Conservation (phyloP, 1,139 yeast genomes). For the Nakaseomyces uthaithaninus region DNA sequence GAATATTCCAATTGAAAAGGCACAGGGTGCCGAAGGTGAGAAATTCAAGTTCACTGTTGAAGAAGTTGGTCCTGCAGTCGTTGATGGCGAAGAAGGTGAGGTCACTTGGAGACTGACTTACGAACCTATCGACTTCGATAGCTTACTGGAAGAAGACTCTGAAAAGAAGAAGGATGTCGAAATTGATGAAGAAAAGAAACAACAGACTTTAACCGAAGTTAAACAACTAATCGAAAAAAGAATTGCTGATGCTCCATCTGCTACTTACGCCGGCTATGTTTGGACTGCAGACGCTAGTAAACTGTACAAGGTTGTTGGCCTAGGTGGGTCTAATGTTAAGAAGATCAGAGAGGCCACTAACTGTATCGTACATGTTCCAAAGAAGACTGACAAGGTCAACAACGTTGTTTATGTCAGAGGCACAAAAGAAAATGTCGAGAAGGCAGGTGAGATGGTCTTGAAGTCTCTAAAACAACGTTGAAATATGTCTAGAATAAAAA, state of each 20-base stretch:
- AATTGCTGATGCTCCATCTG: conserved; percentile 31
- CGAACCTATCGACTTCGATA: conserved; percentile 30
- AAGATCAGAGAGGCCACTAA: conserved; percentile 51
- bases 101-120: conserved; percentile 60
- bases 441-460: conserved; percentile 36
- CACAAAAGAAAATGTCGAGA: conserved; percentile 34
- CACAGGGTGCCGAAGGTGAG: conserved; percentile 38
- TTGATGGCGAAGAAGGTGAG: conserved; percentile 33
- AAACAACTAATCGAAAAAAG: conserved; percentile 30
- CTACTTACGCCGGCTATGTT: conserved; percentile 41
- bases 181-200: conserved; percentile 13
- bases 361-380: conserved; percentile 58
- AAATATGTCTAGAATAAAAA: conserved; percentile 15
- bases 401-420: conserved; percentile 41
- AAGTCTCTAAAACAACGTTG: conserved; percentile 14
- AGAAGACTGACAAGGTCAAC: conserved; percentile 42
- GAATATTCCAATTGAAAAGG: conserved; percentile 44
- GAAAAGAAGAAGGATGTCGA: conserved; percentile 23
- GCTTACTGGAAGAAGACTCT: conserved; percentile 36
- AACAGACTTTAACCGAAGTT: conserved; percentile 27
- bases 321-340: conserved; percentile 61
- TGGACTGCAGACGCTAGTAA: conserved; percentile 40
- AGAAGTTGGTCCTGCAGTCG: conserved; percentile 26
- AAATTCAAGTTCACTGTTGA: conserved; percentile 42
- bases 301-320: conserved; percentile 61